These are phyloP conservation scores for Monilinia fructicola DNA, from an alignment of 2,329 filamentous ascomycete genomes.

Conservation along the genomic window DNA sequence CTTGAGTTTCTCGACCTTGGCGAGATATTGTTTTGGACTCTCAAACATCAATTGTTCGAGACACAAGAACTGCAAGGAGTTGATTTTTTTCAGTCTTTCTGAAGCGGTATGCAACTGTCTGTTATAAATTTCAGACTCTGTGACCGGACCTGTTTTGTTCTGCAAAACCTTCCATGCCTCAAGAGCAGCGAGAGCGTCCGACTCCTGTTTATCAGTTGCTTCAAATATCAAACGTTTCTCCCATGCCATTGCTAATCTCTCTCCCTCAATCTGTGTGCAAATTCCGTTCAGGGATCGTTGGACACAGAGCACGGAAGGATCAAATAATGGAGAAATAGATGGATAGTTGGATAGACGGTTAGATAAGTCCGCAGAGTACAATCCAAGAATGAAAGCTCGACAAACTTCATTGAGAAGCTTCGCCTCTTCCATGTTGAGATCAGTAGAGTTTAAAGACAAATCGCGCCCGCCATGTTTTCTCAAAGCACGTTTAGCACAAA, in stretches of 20 bases:
- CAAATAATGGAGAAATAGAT: slow-evolving; percentile 47
- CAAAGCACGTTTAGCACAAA: slow-evolving; percentile 37
- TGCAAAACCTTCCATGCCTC: slow-evolving; percentile 47
- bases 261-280: slow-evolving; percentile 56
- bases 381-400: slow-evolving; percentile 54
- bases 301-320: slow-evolving; percentile 27
- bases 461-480: slow-evolving; percentile 38
- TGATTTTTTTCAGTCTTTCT: slow-evolving; percentile 52
- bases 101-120: slow-evolving; percentile 52
- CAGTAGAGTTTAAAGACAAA: slow-evolving; percentile 30
- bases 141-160: slow-evolving; percentile 41
- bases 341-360: slow-evolving; percentile 47
- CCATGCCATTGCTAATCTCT: slow-evolving; percentile 52
- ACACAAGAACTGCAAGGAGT: slow-evolving; percentile 53
- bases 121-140: slow-evolving; percentile 52
- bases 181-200: slow-evolving; percentile 44
- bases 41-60: slow-evolving; percentile 57
- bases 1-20: slow-evolving; percentile 47
- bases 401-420: slow-evolving; percentile 53
- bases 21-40: slow-evolving; percentile 50
- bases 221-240: slow-evolving; percentile 43
- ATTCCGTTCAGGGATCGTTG: slow-evolving; percentile 54
- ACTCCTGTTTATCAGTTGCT: slow-evolving; percentile 41
- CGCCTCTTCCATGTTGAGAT: slow-evolving; percentile 44
- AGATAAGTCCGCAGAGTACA: slow-evolving; percentile 50